These are phyloP conservation scores for Apiotrichum brassicae DNA, from an alignment of 1,284 basidiomycete genomes.

Conservation along the genomic window DNA sequence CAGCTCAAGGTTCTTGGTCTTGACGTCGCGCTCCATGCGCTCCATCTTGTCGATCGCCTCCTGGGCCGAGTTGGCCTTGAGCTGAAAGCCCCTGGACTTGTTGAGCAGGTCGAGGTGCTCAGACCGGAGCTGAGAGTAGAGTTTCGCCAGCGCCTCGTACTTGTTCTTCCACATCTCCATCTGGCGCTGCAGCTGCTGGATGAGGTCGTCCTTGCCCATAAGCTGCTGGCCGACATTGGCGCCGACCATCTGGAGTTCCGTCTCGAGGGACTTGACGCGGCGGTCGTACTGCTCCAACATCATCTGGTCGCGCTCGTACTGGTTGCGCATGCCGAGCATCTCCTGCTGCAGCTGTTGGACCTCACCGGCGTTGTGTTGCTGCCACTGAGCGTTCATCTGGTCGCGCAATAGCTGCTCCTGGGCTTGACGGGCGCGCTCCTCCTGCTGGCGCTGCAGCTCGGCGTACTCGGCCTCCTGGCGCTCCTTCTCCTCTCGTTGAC, in stretches of 20 bases:
- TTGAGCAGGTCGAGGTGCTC: constrained; percentile 96
- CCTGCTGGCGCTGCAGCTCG: constrained; percentile 52
- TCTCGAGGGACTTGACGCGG: constrained; percentile 92
- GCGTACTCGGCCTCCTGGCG: constrained; percentile 86
- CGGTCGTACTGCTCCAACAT: constrained; percentile 97
- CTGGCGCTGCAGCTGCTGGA: constrained; percentile 93
- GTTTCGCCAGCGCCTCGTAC: constrained; percentile 96
- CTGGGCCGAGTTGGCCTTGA: constrained; percentile 97
- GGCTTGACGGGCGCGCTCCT: constrained; percentile 81
- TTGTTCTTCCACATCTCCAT: constrained; percentile 97
- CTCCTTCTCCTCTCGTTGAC: constrained; percentile 67
- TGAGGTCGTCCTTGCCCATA: constrained; percentile 87
- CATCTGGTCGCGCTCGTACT: constrained; percentile 97
- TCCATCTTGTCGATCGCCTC: constrained; percentile 99
- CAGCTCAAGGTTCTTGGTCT: constrained; percentile 95
- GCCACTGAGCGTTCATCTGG: constrained; percentile 56
- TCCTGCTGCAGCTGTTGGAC: constrained; percentile 77
- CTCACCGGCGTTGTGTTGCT: constrained; percentile 52
- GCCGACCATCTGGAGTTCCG: constrained; percentile 73
- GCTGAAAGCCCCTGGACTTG: constrained; percentile 95
- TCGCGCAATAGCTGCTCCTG: constrained; percentile 84
- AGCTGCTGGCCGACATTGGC: constrained; percentile 82
- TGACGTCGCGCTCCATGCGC: constrained; percentile 96
- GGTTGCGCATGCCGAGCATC: constrained; percentile 85
- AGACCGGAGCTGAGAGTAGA: constrained; percentile 94